Conservation (phyloP, 257 asterid genomes). For the Datura wrightii region DNA sequence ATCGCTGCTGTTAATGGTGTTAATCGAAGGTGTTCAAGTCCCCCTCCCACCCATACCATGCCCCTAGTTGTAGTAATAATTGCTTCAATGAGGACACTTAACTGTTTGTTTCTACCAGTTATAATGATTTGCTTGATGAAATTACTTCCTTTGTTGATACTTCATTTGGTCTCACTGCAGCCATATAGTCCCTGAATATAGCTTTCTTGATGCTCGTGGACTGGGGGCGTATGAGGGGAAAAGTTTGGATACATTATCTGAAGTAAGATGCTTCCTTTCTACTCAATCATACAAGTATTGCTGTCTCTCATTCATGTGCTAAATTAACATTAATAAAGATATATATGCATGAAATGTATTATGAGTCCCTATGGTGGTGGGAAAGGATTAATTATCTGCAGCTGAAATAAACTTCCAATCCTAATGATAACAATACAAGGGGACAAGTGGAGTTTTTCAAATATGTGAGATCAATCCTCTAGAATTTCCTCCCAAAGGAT, state of each 20-base stretch:
- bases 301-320: not conserved
- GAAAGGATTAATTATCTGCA: not conserved
- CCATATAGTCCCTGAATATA: slow-evolving; percentile 85
- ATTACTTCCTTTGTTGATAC: not conserved
- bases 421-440: not conserved
- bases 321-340: not conserved
- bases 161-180: slow-evolving; percentile 43
- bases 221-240: slow-evolving; percentile 95
- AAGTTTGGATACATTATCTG: slow-evolving; percentile 63
- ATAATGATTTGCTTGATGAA: not conserved
- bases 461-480: not conserved
- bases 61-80: too few species aligned
- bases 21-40: slow-evolving; percentile 58
- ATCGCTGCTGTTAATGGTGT: slow-evolving; percentile 83
- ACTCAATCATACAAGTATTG: not conserved
- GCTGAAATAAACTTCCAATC: not conserved
- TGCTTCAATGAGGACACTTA: not conserved
- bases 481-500: not conserved
- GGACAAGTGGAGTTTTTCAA: not conserved
- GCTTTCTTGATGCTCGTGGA: slow-evolving; percentile 98
- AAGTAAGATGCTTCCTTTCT: slow-evolving; percentile 47
- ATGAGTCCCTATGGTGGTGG: not conserved
- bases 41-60: not conserved
- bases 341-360: not conserved
- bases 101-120: not conserved